Evolutionary conservation across 2,329 filamentous ascomycete species (phyloP).

Genomic region (Cercospora sp.): DNA sequence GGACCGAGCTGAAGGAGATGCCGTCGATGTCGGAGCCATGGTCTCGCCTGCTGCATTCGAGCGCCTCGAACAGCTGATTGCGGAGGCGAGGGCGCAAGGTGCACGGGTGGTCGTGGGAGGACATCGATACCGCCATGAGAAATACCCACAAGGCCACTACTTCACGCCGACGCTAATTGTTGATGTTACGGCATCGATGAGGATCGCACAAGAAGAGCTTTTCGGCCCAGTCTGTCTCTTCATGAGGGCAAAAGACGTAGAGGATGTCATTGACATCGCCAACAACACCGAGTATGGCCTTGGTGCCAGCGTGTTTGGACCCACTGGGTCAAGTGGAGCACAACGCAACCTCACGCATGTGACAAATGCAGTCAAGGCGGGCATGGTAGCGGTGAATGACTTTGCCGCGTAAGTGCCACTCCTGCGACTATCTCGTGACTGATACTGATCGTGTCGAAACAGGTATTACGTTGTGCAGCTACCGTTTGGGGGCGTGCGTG

Average conservation of each 20-base stretch:
- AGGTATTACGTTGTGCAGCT: constrained; percentile 86
- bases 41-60: constrained; percentile 76
- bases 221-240: constrained; percentile 89
- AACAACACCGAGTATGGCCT: constrained; percentile 85
- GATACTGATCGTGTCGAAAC: background rate
- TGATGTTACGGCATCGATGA: constrained; percentile 85
- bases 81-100: constrained; percentile 73
- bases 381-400: constrained; percentile 95
- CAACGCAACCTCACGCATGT: constrained; percentile 63
- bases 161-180: constrained; percentile 87
- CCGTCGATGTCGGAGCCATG: constrained; percentile 82
- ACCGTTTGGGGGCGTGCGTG: constrained; percentile 88
- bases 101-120: constrained; percentile 82
- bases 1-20: constrained; percentile 39
- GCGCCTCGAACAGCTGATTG: constrained; percentile 73
- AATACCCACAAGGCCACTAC: constrained; percentile 79
- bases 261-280: constrained; percentile 70
- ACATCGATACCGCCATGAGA: constrained; percentile 67
- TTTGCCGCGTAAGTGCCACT: constrained; percentile 63
- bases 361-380: constrained; percentile 69
- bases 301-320: constrained; percentile 83
- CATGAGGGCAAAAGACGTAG: constrained; percentile 68
- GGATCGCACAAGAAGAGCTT: constrained; percentile 83
- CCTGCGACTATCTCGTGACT: background rate
- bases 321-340: constrained; percentile 44